These are phyloP conservation scores for Venturia aucupariae DNA, from an alignment of 2,329 filamentous ascomycete genomes.

Conservation along the genomic window DNA sequence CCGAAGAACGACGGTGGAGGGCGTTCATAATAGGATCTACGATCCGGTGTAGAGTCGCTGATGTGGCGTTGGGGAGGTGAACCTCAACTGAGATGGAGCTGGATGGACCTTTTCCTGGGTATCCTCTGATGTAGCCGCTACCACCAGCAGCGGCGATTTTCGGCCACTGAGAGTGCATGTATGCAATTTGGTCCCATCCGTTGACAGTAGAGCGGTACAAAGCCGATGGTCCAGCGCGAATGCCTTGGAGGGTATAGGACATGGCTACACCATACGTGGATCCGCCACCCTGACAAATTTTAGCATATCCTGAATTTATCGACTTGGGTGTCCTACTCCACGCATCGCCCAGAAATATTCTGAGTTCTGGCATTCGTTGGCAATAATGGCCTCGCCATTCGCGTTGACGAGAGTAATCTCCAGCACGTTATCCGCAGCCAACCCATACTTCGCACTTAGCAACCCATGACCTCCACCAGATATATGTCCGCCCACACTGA, in stretches of 20 bases:
- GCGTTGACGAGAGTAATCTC: slow-evolving; percentile 32
- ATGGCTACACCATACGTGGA: slow-evolving; percentile 13
- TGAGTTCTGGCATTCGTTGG: slow-evolving; percentile 22
- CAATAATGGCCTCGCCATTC: slow-evolving; percentile 29
- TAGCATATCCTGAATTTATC: neutral
- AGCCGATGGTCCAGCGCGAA: slow-evolving; percentile 6
- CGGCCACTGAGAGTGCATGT: slow-evolving; percentile 12
- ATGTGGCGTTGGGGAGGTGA: slow-evolving; percentile 5
- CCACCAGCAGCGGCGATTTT: slow-evolving; percentile 10
- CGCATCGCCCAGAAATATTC: slow-evolving; percentile 14
- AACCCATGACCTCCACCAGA: slow-evolving; percentile 27
- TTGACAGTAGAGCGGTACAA: neutral
- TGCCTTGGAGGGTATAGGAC: slow-evolving; percentile 10
- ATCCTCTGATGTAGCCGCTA: slow-evolving; percentile 11
- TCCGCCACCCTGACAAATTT: slow-evolving; percentile 9
- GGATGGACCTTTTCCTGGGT: neutral
- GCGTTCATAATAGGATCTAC: slow-evolving; percentile 6
- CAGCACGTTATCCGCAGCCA: slow-evolving; percentile 32
- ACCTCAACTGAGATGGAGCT: neutral
- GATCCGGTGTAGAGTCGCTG: neutral
- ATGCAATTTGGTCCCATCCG: slow-evolving; percentile 10
- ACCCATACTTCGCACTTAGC: slow-evolving; percentile 24
- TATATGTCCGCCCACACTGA: slow-evolving; percentile 13
- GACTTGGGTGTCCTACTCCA: slow-evolving; percentile 9
- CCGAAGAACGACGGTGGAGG: neutral